Evolutionary conservation across 2,329 filamentous ascomycete genomes (phyloP).

Genomic region (Exophiala dermatitidis): DNA sequence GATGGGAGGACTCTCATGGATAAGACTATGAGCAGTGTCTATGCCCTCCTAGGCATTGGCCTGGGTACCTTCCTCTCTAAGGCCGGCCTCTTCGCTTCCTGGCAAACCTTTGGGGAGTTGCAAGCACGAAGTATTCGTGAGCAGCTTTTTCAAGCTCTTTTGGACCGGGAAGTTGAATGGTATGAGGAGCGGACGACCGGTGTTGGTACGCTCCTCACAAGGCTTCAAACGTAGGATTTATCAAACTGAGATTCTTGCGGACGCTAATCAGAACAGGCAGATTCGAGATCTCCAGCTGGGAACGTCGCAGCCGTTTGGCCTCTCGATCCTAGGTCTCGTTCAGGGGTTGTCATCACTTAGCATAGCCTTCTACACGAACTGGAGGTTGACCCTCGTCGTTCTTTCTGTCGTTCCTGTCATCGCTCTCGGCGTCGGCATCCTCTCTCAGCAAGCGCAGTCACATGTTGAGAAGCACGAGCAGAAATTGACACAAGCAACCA

Average conservation of each 20-base stretch:
- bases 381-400: constrained; percentile 75
- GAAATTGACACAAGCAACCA: constrained; percentile 63
- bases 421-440: constrained; percentile 50
- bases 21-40: constrained; percentile 53
- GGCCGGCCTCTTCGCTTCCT: constrained; percentile 59
- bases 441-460: constrained; percentile 55
- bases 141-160: constrained; percentile 58
- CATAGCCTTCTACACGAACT: constrained; percentile 72
- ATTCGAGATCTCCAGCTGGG: constrained; percentile 74
- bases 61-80: constrained; percentile 60
- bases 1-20: constrained; percentile 47
- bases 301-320: constrained; percentile 71
- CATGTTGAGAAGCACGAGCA: constrained; percentile 63
- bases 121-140: constrained; percentile 62
- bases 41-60: constrained; percentile 59
- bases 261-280: constrained; percentile 50
- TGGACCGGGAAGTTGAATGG: constrained; percentile 72
- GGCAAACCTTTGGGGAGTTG: constrained; percentile 72
- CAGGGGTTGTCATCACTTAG: constrained; percentile 58
- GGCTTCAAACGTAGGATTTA: constrained; percentile 61
- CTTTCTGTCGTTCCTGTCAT: constrained; percentile 66
- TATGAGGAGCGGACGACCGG: constrained; percentile 69
- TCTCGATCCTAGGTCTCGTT: constrained; percentile 57
- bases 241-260: not conserved
- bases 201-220: constrained; percentile 61